These are phyloP conservation scores for Fusarium phyllophilum DNA, from an alignment of 2,329 filamentous ascomycete genomes.

Conservation along the genomic window DNA sequence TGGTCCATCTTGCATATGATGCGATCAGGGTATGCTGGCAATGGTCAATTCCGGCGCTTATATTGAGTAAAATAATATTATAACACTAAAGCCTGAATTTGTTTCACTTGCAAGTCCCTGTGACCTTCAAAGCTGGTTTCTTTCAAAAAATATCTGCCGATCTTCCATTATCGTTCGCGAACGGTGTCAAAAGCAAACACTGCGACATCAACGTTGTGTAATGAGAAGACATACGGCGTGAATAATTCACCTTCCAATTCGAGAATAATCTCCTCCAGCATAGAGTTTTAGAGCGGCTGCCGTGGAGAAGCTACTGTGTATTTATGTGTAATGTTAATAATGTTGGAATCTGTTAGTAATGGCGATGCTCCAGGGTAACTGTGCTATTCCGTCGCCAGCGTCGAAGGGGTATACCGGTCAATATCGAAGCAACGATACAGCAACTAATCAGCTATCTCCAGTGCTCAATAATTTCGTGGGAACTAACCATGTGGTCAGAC, in stretches of 20 bases:
- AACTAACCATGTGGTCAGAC: constrained; percentile 24
- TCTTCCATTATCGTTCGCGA: not conserved
- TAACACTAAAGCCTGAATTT: not conserved
- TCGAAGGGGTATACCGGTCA: not conserved
- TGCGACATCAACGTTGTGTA: not conserved
- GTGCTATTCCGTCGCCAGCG: not conserved
- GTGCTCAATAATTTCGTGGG: not conserved
- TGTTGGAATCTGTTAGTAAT: not conserved
- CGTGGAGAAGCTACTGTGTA: not conserved
- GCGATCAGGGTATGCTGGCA: constrained; percentile 6
- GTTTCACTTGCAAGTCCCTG: not conserved
- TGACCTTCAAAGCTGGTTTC: not conserved
- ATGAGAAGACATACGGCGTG: not conserved
- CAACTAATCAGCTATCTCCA: not conserved
- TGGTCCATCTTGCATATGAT: constrained; percentile 17
- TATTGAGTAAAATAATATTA: not conserved
- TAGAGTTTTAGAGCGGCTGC: not conserved
- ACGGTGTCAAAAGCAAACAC: not conserved
- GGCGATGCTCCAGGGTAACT: constrained; percentile 8
- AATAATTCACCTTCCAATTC: not conserved
- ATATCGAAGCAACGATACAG: not conserved
- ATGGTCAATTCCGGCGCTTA: not conserved
- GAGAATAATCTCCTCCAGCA: not conserved
- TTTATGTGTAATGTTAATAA: not conserved
- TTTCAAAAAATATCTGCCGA: not conserved